Conservation (phyloP, 768 basidiomycete species). For the Termitomyces sp. region DNA sequence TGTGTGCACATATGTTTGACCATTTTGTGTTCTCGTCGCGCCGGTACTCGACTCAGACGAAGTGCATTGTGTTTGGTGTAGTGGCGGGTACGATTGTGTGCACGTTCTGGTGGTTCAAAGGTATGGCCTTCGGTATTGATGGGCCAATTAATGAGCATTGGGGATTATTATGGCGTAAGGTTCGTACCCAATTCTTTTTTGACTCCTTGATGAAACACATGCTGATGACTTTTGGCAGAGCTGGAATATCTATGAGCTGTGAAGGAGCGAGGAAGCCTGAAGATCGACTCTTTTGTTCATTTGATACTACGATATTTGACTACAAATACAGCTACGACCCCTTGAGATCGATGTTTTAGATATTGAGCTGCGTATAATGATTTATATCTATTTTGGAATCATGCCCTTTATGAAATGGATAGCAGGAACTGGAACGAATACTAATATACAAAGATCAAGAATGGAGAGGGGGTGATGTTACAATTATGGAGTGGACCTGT, state of each 20-base stretch:
- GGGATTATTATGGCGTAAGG: constrained; percentile 78
- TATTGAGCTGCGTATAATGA: constrained; percentile 16
- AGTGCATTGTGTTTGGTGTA: constrained; percentile 68
- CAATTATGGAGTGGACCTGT: not conserved
- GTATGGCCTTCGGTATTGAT: constrained; percentile 86
- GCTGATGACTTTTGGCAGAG: constrained; percentile 15
- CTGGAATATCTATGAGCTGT: constrained; percentile 29
- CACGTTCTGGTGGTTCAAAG: constrained; percentile 96
- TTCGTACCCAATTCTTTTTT: constrained; percentile 21
- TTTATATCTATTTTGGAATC: constrained; percentile 9
- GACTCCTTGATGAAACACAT: not conserved
- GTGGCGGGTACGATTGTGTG: constrained; percentile 56
- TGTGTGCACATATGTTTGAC: constrained; percentile 88
- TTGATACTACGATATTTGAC: constrained; percentile 1
- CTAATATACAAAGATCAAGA: not conserved
- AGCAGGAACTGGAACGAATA: not conserved
- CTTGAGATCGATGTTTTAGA: constrained; percentile 6
- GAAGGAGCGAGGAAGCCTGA: not conserved
- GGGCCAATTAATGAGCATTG: constrained; percentile 79
- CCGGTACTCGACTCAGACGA: constrained; percentile 58
- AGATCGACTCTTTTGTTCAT: constrained; percentile 2
- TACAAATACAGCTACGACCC: constrained; percentile 3
- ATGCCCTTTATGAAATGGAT: not conserved
- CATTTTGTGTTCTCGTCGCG: constrained; percentile 86
- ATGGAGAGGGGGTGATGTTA: not conserved